Conservation (phyloP, 2,329 filamentous ascomycete genomes). For the Magnaporthiopsis incrustans region DNA sequence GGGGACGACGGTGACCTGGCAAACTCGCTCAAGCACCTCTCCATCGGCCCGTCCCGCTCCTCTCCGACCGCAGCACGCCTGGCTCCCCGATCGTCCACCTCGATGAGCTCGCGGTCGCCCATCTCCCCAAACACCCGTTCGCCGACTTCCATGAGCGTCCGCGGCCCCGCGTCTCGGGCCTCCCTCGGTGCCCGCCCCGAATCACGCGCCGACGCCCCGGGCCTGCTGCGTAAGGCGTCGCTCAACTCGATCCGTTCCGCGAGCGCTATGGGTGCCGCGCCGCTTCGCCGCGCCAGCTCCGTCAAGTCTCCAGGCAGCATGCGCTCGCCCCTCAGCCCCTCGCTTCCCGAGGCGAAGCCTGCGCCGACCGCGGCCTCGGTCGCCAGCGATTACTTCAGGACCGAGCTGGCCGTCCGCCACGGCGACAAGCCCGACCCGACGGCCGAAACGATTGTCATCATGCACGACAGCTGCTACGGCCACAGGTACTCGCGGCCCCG, state of each 20-base stretch:
- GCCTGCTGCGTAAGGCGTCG: slow-evolving; percentile 47
- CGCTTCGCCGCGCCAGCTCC: slow-evolving; percentile 41
- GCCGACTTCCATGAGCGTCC: slow-evolving; percentile 26
- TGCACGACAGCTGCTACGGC: slow-evolving; percentile 92
- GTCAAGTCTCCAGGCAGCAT: slow-evolving; percentile 34
- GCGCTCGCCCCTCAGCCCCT: slow-evolving; percentile 27
- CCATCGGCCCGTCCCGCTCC: slow-evolving; percentile 11
- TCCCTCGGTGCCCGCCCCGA: slow-evolving; percentile 31
- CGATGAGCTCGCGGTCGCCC: background rate
- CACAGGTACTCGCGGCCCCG: slow-evolving; percentile 83
- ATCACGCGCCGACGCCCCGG: slow-evolving; percentile 40
- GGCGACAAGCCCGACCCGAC: slow-evolving; percentile 22
- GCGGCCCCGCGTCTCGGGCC: slow-evolving; percentile 29
- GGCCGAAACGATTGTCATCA: slow-evolving; percentile 66
- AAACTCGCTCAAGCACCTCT: slow-evolving; percentile 17
- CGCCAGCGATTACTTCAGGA: slow-evolving; percentile 50
- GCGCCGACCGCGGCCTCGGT: slow-evolving; percentile 23
- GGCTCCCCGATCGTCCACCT: slow-evolving; percentile 10
- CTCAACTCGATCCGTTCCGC: slow-evolving; percentile 46
- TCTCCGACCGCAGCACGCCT: slow-evolving; percentile 5
- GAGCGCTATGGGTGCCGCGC: slow-evolving; percentile 29
- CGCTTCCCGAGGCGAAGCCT: slow-evolving; percentile 19
- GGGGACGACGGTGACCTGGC: slow-evolving; percentile 11
- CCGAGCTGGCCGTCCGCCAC: slow-evolving; percentile 56
- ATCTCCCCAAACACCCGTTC: slow-evolving; percentile 18